A percentile compares a stretch with the other conserved stretches of the same genome.
These are phyloP conservation scores for Cubamyces lactineus DNA, from an alignment of 768 basidiomycete genomes.

Conservation along the genomic window DNA sequence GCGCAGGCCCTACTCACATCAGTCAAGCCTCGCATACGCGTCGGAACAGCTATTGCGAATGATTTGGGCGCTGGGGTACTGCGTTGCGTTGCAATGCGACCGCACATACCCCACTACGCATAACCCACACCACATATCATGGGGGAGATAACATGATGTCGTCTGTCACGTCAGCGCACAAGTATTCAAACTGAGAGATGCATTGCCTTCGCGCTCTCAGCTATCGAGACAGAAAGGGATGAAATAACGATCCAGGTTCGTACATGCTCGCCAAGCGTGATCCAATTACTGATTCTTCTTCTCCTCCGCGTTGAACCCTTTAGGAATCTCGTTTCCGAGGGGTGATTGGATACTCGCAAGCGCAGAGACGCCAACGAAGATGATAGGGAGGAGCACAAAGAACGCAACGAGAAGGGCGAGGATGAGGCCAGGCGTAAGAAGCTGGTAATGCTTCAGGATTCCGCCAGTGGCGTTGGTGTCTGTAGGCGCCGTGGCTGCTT, in stretches of 20 bases:
- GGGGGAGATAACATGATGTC: too few species aligned
- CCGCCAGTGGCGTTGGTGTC: slow-evolving; percentile 54
- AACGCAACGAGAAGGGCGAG: slow-evolving; percentile 62
- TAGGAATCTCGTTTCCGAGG: slow-evolving; percentile 61
- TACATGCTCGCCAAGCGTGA: slow-evolving; percentile 7
- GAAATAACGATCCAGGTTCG: slow-evolving; percentile 11
- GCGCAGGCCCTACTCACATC: too few species aligned
- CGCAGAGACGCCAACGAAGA: slow-evolving; percentile 65
- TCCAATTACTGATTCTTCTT: slow-evolving; percentile 70
- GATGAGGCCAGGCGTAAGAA: slow-evolving; percentile 78
- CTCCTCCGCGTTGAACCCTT: slow-evolving; percentile 67
- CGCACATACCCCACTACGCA: too few species aligned
- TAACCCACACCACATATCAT: too few species aligned
- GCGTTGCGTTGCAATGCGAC: too few species aligned
- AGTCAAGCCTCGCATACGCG: too few species aligned
- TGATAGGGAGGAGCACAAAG: slow-evolving; percentile 68
- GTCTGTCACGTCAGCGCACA: too few species aligned
- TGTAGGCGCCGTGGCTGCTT: slow-evolving; percentile 20
- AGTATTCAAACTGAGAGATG: too few species aligned
- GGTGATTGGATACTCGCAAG: slow-evolving; percentile 78
- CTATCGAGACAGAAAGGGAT: neutral
- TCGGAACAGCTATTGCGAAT: too few species aligned
- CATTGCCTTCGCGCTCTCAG: too few species aligned
- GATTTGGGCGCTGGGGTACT: too few species aligned
- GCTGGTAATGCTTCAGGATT: slow-evolving; percentile 73